Percentiles rank a stretch among this genome's conserved stretches.
Conservation (phyloP, 2,329 filamentous ascomycete genomes). For the Colletotrichum orbiculare region DNA sequence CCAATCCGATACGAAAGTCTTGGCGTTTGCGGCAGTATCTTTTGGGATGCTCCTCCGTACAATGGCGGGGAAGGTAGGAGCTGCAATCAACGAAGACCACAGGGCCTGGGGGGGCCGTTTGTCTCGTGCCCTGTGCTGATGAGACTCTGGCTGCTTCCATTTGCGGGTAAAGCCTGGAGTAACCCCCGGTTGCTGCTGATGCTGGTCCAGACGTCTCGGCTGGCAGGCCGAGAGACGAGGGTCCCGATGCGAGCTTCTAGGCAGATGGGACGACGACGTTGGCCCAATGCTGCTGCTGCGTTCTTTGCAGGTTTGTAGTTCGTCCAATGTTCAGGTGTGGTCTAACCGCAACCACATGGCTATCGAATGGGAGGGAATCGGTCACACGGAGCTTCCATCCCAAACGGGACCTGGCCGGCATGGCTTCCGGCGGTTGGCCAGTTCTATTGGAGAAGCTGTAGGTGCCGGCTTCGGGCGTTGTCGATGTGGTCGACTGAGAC, state of each 20-base stretch:
- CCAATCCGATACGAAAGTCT: too few relatives aligned
- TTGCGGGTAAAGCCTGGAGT: constrained; percentile 7
- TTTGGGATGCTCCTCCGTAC: too few relatives aligned
- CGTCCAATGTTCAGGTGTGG: constrained; percentile 11
- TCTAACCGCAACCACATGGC: background rate
- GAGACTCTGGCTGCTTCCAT: constrained; percentile 22
- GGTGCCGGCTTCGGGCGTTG: too few relatives aligned
- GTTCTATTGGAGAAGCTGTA: constrained; percentile 18
- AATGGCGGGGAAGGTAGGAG: constrained; percentile 9
- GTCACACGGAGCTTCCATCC: constrained; percentile 14
- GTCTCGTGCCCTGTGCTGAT: constrained; percentile 19
- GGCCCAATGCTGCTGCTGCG: constrained; percentile 18
- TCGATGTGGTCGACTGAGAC: too few relatives aligned
- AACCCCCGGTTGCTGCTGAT: background rate
- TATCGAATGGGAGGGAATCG: constrained; percentile 12
- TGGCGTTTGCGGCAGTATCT: too few relatives aligned
- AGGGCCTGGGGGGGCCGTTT: constrained; percentile 3
- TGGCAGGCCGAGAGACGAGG: background rate
- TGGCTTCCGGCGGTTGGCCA: constrained; percentile 1
- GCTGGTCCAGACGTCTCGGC: constrained; percentile 2
- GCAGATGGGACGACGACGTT: constrained; percentile 11
- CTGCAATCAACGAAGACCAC: constrained; percentile 3
- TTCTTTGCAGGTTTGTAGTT: constrained; percentile 7
- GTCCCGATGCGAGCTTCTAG: constrained; percentile 11
- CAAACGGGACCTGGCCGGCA: constrained; percentile 4